Base-by-base conservation (phyloP, 2,329 filamentous ascomycete species). In the Hirsutella thompsonii region DNA sequence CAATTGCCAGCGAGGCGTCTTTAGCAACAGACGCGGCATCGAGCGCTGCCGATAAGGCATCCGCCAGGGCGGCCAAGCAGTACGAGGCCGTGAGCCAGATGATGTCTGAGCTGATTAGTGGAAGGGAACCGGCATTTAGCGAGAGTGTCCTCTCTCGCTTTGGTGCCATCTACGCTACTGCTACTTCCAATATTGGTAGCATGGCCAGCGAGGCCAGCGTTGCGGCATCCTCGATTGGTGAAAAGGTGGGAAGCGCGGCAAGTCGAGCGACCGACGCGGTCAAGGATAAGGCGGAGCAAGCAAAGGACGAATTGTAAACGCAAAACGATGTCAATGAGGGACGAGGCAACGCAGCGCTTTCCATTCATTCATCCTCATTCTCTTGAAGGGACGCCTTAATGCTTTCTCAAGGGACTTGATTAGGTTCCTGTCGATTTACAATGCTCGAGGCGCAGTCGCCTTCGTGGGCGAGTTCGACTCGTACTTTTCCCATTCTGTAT, bases 91-190 rank as follows among this genome's bases (percentile, higher is more conserved):
- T 93, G 5, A 78, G 80, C 55, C 75, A 73, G 11, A 70, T 92
- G 2, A 71, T 94, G 13, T 83, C 81, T 2, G 86, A 93, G 58
- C 67, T 93, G 1, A 68, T 94, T 13, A 63, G 72, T 33, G 87
- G 83, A 40, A 86, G 81, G 57, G 86, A 93, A 55, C 80, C 84
- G 0, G 77, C 79, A 13, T 93, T 87, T 52, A 88, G 81, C 0
- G 83, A 93, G 53, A 88, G 83, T 44, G 81, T 90, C 3, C 77
- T 87, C 60, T 76, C 68, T 40, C 75, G 82, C 39, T 69, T 94
- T 11, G 74, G 76, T 42, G 79, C 74, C 3, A 83, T 78, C 1
- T 92, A 90, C 53, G 75, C 77, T 20, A 84, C 79, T 0, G 81
- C 78, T 1, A 63, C 73, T 2, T 69, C 76, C 1, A 76, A 69